Conservation (phyloP, 768 basidiomycete species). For the Pleurotus tuoliensis region DNA sequence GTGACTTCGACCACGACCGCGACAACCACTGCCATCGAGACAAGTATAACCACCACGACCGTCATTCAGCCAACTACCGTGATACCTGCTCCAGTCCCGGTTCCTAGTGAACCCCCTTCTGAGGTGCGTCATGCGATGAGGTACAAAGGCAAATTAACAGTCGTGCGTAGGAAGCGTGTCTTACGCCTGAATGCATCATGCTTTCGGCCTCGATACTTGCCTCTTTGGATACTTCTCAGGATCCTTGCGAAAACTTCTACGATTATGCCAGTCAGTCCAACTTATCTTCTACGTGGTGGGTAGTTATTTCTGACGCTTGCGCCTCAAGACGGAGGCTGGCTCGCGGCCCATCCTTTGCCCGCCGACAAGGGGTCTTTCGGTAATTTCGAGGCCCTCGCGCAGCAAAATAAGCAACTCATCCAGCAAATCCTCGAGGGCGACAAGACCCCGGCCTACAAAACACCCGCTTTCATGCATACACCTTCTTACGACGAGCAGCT, state of each 20-base stretch:
- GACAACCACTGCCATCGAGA: slow-evolving; percentile 14
- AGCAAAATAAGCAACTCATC: slow-evolving; percentile 77
- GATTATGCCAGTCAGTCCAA: slow-evolving; percentile 69
- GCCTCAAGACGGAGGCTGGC: slow-evolving; percentile 80
- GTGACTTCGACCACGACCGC: slow-evolving; percentile 20
- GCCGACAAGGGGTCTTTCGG: slow-evolving; percentile 76
- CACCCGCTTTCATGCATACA: slow-evolving; percentile 1
- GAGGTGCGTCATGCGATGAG: slow-evolving; percentile 9
- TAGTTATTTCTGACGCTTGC: neutral
- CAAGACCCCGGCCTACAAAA: slow-evolving; percentile 26
- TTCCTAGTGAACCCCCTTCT: slow-evolving; percentile 24
- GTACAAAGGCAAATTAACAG: neutral
- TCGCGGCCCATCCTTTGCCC: slow-evolving; percentile 77
- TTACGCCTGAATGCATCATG: slow-evolving; percentile 75
- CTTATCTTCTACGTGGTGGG: neutral
- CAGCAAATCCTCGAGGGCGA: slow-evolving; percentile 62
- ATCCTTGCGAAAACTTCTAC: slow-evolving; percentile 97
- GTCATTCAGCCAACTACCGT: slow-evolving; percentile 38
- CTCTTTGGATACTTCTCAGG: slow-evolving; percentile 72
- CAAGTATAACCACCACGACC: slow-evolving; percentile 29
- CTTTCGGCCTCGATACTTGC: slow-evolving; percentile 81
- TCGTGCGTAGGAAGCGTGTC: slow-evolving; percentile 55
- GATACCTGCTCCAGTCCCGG: slow-evolving; percentile 31
- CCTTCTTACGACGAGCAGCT: slow-evolving; percentile 49
- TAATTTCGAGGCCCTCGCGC: slow-evolving; percentile 66